Evolutionary conservation across 441 rosid species (phyloP).

Genomic region (Pelargonium myrrhifolium): DNA sequence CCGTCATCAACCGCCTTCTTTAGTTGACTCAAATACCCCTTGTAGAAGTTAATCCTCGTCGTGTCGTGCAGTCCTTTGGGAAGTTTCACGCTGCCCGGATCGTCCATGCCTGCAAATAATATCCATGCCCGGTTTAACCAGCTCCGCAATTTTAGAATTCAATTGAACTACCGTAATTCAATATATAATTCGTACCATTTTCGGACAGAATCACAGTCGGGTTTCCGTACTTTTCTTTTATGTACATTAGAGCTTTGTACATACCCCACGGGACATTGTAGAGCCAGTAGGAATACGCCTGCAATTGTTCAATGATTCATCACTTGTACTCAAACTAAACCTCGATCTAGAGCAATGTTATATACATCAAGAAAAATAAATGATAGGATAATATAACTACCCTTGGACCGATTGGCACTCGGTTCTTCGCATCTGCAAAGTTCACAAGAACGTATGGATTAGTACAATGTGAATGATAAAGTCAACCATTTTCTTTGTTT

Average conservation of each 20-base stretch:
- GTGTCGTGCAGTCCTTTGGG: constrained; percentile 66
- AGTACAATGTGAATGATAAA: background rate
- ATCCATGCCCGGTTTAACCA: background rate
- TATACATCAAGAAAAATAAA: background rate
- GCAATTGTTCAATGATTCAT: constrained; percentile 9
- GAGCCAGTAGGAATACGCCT: constrained; percentile 82
- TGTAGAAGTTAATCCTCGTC: constrained; percentile 64
- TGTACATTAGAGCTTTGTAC: constrained; percentile 75
- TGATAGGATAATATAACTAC: constrained; percentile 28
- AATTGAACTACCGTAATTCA: background rate
- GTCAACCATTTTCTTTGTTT: background rate
- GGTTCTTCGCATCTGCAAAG: constrained; percentile 48
- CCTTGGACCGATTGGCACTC: constrained; percentile 68
- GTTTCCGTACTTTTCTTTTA: constrained; percentile 80
- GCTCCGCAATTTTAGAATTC: background rate
- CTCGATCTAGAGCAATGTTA: background rate
- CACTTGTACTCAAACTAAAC: background rate
- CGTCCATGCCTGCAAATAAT: constrained; percentile 66
- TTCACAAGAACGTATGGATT: constrained; percentile 11
- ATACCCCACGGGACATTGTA: constrained; percentile 91
- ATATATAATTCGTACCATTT: constrained; percentile 46
- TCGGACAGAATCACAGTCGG: constrained; percentile 73
- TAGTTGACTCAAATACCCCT: constrained; percentile 58
- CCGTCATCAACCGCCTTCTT: constrained; percentile 81
- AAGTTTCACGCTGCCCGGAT: constrained; percentile 68